A percentile compares a stretch with the other conserved stretches of the same genome.
These are phyloP conservation scores for Laguncularia racemosa DNA, from an alignment of 345 rosid species.

Conservation along the genomic window DNA sequence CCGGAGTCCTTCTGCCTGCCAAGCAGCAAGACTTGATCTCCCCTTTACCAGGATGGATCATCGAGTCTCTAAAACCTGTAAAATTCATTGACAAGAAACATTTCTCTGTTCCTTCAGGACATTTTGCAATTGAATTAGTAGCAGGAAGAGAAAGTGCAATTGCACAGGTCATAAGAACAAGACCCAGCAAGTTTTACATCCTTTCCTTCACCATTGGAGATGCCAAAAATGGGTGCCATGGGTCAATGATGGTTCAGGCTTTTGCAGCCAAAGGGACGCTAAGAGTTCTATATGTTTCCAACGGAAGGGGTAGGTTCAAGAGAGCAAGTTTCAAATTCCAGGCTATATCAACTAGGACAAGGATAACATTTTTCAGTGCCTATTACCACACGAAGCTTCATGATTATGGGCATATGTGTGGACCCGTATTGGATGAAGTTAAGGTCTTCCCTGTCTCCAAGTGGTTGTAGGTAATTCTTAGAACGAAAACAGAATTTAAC, in stretches of 20 bases:
- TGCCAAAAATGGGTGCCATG: constrained; percentile 71
- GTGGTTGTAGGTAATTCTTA: no score
- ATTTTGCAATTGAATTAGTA: constrained; percentile 51
- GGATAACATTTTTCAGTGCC: constrained; percentile 64
- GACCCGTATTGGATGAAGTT: constrained; percentile 78
- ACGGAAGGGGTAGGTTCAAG: constrained; percentile 49
- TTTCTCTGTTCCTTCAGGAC: constrained; percentile 57
- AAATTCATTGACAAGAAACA: constrained; percentile 66
- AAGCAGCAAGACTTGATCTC: constrained; percentile 43
- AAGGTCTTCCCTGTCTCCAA: constrained; percentile 17
- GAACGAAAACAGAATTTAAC: no score
- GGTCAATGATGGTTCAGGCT: constrained; percentile 77
- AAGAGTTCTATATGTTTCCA: constrained; percentile 34
- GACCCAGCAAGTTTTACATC: constrained; percentile 31
- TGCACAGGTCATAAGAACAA: constrained; percentile 66
- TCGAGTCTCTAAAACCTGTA: constrained; percentile 78
- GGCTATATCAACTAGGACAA: constrained; percentile 42
- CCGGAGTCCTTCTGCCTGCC: constrained; percentile 70
- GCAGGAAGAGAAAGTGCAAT: constrained; percentile 85
- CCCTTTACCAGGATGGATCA: constrained; percentile 82
- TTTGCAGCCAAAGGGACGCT: constrained; percentile 43
- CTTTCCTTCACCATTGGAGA: constrained; percentile 62
- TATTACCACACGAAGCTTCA: constrained; percentile 64
- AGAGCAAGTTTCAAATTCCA: constrained; percentile 35
- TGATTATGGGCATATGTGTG: constrained; percentile 79